Base-by-base conservation (phyloP, 164 flowering plant genomes). In the Vitis riparia region DNA sequence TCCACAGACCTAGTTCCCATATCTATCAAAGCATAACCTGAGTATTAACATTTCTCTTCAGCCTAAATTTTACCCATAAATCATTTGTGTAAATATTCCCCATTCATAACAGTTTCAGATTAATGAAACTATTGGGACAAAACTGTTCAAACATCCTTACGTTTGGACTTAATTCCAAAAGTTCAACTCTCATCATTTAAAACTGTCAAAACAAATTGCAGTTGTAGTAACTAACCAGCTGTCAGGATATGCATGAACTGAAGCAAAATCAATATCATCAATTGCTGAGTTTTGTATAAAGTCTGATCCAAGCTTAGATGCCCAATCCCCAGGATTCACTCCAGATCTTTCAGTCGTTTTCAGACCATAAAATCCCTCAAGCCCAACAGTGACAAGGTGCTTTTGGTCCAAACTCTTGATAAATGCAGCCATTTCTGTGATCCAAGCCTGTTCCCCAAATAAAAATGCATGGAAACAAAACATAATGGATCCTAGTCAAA, bases 211-310 rank as follows among this genome's bases (percentile, higher is more conserved):
- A 30, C 27, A 62, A n/a, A 55, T 23, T 58, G 9, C 19, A 32
- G 17, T 60, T 62, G 44, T 37, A 37, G 44, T 37, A 56, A 80
- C 88, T 75, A 16, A 88, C 92, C 92, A 88, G 81, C 86, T 82
- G 71, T 88, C 87, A 2, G 92, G 90, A 71, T 88, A 88, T 29
- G 82, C 83, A 76, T 88, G 92, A 71, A 78, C 90, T 14, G 92
- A 88, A 71, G 90, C 92, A 67, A 88, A 88, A 75, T 88, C 92
- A 51, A 88, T 86, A 70, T 73, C 64, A 14, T 72, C 69, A 59
- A 83, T 75, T n/a, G 79, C 83, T 59, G 88, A 88, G 73, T 88
- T 83, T 68, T 73, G 75, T 66, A 86, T 77, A 61, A 88, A 88
- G 72, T 88, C 92, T 51, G 90, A 79, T 72, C 92, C 92, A 62